phyloP scores from a whole-genome alignment of 192 early-diverging fungal species.

The Neocallimastix lanati region DNA sequence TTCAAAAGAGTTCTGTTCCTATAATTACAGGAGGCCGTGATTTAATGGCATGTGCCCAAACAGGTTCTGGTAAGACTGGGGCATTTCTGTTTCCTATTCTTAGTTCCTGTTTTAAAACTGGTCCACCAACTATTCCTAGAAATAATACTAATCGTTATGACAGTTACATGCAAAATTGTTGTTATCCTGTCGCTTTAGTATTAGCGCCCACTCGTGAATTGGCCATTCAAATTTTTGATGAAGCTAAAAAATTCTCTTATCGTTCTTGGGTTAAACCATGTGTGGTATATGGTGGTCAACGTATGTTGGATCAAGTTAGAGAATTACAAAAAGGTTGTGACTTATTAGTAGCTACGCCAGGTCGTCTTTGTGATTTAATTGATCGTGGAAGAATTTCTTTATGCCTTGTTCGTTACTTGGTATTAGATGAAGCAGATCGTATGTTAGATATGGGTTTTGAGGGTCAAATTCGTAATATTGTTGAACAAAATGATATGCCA shows the following conservation, averaged over 20 bases:
- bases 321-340: constrained; percentile 44
- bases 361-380: constrained; percentile 67
- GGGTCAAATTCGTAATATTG: constrained; percentile 20
- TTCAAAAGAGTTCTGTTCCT: constrained; percentile 82
- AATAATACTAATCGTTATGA: constrained; percentile 6
- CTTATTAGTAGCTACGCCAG: constrained; percentile 88
- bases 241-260: constrained; percentile 10
- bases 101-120: constrained; percentile 73
- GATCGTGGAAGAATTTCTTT: constrained; percentile 64
- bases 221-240: constrained; percentile 46
- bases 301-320: constrained; percentile 71
- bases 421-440: constrained; percentile 1
- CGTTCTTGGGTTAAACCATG: constrained; percentile 65
- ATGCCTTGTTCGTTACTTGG: constrained; percentile 42
- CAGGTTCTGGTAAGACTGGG: constrained; percentile 87
- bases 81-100: constrained; percentile 96
- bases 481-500: neutral
- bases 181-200: constrained; percentile 38
- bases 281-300: constrained; percentile 89
- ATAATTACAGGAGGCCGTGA: constrained; percentile 64
- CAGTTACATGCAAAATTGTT: constrained; percentile 17
- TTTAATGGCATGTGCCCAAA: constrained; percentile 98
- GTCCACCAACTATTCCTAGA: constrained; percentile 6
- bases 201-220: constrained; percentile 64
- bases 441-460: constrained; percentile 1